Conservation (phyloP, 345 rosid species). For the Mercurialis annua region DNA sequence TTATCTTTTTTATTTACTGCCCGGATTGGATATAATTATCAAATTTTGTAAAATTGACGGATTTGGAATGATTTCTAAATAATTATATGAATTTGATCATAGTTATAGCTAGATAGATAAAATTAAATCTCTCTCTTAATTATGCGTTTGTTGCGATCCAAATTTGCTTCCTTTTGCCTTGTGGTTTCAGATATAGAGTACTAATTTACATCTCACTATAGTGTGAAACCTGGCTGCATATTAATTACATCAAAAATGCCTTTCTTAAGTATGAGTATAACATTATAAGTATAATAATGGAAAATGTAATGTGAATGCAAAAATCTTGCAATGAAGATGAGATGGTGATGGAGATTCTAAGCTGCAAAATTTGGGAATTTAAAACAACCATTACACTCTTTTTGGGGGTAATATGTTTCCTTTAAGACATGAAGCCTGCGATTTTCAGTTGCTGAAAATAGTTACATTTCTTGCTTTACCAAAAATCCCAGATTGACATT, state of each 20-base stretch:
- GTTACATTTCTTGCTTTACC: too few species aligned
- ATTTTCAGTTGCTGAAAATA: not conserved
- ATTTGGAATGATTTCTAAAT: too few species aligned
- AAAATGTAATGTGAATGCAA: constrained; percentile 9
- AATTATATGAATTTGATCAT: too few species aligned
- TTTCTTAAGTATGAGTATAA: not conserved
- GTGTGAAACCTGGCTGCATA: constrained; percentile 11
- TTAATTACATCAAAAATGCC: not conserved
- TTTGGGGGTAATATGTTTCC: not conserved
- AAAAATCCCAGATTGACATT: too few species aligned
- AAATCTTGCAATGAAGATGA: not conserved
- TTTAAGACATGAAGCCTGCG: not conserved
- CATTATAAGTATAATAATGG: too few species aligned
- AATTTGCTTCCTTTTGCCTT: not conserved
- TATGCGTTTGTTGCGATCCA: too few species aligned
- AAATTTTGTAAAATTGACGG: too few species aligned
- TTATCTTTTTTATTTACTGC: too few species aligned
- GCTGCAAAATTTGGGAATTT: not conserved
- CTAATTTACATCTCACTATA: not conserved
- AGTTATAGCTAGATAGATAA: too few species aligned
- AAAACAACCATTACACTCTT: not conserved
- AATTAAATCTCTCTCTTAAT: too few species aligned
- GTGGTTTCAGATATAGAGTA: not conserved
- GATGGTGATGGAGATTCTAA: constrained; percentile 3
- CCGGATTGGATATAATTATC: too few species aligned